Base-by-base conservation (phyloP, 768 basidiomycete species). In the Jaapia argillacea region DNA sequence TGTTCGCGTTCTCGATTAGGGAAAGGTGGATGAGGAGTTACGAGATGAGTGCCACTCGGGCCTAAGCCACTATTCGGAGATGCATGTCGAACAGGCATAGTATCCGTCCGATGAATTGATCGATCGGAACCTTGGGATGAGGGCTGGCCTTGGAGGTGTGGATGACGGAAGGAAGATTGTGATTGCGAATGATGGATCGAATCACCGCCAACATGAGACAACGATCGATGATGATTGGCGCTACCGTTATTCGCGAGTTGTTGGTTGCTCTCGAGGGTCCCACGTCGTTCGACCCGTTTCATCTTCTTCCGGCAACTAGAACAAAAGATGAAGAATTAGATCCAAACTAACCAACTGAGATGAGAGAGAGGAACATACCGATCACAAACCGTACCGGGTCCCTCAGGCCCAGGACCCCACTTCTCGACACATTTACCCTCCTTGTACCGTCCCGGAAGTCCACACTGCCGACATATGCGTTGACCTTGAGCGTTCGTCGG, bases 361-460 rank as follows among this genome's bases (percentile, higher is more conserved):
- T 43, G 20, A 35, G 6, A 31, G 36, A 18, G 22, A 47, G 14
- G 18, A 16, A 63, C 72, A 49, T 54, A 79, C 73, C 85, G 66
- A 66, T 88, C 85, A 54, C 85, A 88, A 0, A 88, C 85, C 0
- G 85, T 88, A 18, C 85, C 85, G 41, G 85, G 85, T 0, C 85
- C 85, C 60, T 80, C 74, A 38, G 85, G 85, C 3, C 85, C 85
- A 20, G 85, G 85, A 1, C 85, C 85, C 85, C 85, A 88, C 59
- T 88, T 88, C 54, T 88, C 85, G 41, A 88, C 85, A 56, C 85
- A 88, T 51, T 85, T 85, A 6, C 80, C 82, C 18, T 88, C 85
- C 63, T 86, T 86, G 63, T 87, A 88, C 1, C 85, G 66, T 0
- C 85, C 85, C 0, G 76, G 66, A 35, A 79, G 62, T 0, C 82